Evolutionary conservation across 129 eudicot species (phyloP).

Genomic region (Arctium minus): DNA sequence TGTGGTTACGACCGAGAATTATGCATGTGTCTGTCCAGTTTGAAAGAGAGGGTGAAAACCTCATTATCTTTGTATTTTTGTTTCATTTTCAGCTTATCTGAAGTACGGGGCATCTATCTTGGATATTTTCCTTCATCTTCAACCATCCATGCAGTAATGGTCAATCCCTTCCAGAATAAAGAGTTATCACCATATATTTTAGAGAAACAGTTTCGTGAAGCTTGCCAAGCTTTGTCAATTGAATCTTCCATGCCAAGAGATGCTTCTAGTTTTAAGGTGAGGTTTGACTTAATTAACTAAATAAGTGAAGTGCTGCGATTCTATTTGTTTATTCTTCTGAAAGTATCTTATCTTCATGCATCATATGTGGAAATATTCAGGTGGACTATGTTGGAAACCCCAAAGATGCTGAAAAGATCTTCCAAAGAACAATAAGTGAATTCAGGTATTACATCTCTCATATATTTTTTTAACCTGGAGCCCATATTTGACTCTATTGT

Average conservation of each 20-base stretch:
- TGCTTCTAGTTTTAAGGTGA: slow-evolving; percentile 64
- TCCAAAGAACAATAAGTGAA: slow-evolving; percentile 67
- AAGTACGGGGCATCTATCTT: slow-evolving; percentile 73
- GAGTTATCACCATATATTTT: slow-evolving; percentile 63
- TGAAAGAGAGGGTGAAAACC: neutral
- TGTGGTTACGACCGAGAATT: neutral
- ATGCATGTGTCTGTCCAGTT: neutral
- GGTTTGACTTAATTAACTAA: slow-evolving; percentile 2
- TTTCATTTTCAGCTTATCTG: slow-evolving; percentile 58
- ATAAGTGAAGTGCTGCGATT: neutral
- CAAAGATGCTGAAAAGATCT: slow-evolving; percentile 75
- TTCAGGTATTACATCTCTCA: slow-evolving; percentile 51
- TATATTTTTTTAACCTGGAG: neutral
- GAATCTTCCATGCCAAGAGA: slow-evolving; percentile 52
- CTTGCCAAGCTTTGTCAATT: slow-evolving; percentile 64
- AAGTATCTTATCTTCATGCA: neutral
- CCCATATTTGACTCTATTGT: neutral
- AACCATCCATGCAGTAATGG: slow-evolving; percentile 63
- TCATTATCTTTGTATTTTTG: neutral
- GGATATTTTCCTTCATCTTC: slow-evolving; percentile 83
- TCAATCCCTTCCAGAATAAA: slow-evolving; percentile 71
- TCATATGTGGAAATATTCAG: slow-evolving; percentile 35
- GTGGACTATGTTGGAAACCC: slow-evolving; percentile 74
- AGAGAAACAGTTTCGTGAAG: slow-evolving; percentile 81
- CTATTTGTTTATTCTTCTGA: neutral